phyloP scores from a whole-genome alignment of 148 eudicot genomes.

The Rhododendron mucronatum region DNA sequence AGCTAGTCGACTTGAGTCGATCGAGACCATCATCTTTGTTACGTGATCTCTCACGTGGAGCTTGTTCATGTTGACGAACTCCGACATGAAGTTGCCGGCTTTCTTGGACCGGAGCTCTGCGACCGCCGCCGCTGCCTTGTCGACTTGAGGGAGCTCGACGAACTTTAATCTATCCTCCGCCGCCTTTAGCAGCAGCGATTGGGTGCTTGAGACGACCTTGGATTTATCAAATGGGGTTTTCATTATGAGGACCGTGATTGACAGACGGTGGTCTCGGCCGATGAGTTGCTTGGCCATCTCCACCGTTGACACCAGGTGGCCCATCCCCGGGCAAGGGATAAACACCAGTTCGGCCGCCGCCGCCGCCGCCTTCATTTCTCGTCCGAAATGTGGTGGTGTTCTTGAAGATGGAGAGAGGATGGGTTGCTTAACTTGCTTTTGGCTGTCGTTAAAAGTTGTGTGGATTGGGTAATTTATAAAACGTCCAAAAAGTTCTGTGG shows the following conservation, averaged over 20 bases:
- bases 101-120: background rate
- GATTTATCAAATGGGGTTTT: slow-evolving; percentile 9
- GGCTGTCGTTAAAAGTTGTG: no score
- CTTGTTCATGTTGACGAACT: slow-evolving; percentile 8
- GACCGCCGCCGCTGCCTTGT: background rate
- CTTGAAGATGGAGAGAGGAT: no score
- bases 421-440: no score
- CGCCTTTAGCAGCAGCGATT: background rate
- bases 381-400: no score
- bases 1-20: background rate
- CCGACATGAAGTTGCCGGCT: background rate
- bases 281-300: slow-evolving; percentile 25
- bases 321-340: slow-evolving; percentile 7
- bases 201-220: slow-evolving; percentile 2
- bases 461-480: no score
- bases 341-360: slow-evolving; percentile 17
- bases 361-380: background rate
- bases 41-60: background rate
- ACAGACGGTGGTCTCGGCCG: slow-evolving; percentile 4
- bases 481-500: no score
- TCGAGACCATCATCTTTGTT: background rate
- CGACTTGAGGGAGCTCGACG: background rate
- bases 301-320: slow-evolving; percentile 29
- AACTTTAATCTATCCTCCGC: background rate
- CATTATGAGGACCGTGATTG: slow-evolving; percentile 23